Evolutionary conservation across 805 yeast genomes (phyloP), one percentile per base, ranked within the genome.

Genomic region (Zygoascus flipseniorum): DNA sequence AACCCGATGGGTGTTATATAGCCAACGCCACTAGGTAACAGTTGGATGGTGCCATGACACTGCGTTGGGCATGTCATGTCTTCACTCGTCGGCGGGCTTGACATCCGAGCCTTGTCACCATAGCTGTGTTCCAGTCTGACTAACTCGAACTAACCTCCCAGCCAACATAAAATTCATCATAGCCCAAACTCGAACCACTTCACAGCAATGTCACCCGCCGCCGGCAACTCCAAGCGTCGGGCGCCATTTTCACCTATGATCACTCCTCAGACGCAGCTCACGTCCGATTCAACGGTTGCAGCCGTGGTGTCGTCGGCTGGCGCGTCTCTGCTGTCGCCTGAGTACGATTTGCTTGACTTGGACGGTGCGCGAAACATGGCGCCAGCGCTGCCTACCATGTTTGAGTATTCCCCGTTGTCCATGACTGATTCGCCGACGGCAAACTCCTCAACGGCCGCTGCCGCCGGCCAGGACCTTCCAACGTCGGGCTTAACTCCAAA

Each of bases 401-500:
- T 48, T 14, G 53, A 51, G 31, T 20, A 45, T 28, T 45, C 45
- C 16, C 54, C 56, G 20, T 13, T 43, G 5, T 51, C 49, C 31
- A 39, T 50, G 47, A 20, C 48, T 16, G 52, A 48, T n/a, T 47
- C 52, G 41, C 53, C 53, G 13, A 44, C 47, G 11, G 47, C 47
- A 8, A 26, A 18, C n/a, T 18, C 43, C 14, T 10, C 42, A 8
- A 28, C 52, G 16, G 42, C 20, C 5, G 16, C 16, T 16, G n/a
- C 11, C 20, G n/a, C 26, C 14, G 10, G 48, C 31, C 11, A 6
- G 9, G 19, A 20, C 20, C 6, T 44, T 16, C 2, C 8, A 5
- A 2, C 31, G 16, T 16, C 18, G 10, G 8, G 8, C n/a, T 31
- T n/a, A 6, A n/a, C 43, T 6, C 8, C 11, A 14, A 35, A 43